Evolutionary conservation across 1,139 yeast genomes (phyloP).

Genomic region (Saccharomyces hybrid): DNA sequence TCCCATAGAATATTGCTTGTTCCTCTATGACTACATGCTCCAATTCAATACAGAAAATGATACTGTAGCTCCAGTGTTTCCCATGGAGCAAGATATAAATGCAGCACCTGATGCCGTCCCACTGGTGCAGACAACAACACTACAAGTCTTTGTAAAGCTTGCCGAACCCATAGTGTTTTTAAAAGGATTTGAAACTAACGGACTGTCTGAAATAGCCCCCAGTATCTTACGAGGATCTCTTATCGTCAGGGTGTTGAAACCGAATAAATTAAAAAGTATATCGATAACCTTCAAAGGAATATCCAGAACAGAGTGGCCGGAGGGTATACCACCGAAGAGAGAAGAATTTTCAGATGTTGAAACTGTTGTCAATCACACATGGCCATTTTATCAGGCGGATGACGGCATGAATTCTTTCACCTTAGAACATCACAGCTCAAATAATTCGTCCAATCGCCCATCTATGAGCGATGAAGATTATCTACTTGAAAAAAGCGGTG

Average conservation of each 20-base stretch:
- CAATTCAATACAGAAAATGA: background rate
- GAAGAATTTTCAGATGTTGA: conserved; percentile 52
- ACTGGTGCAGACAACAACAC: conserved; percentile 29
- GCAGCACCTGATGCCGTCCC: conserved; percentile 29
- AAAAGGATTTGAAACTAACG: conserved; percentile 75
- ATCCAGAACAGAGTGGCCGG: conserved; percentile 92
- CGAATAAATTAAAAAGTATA: conserved; percentile 67
- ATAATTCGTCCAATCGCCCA: conserved; percentile 11
- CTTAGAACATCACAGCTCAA: background rate
- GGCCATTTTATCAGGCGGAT: conserved; percentile 69
- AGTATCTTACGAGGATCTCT: conserved; percentile 78
- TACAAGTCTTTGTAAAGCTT: conserved; percentile 35
- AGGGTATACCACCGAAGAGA: conserved; percentile 86
- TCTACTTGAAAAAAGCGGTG: conserved; percentile 17
- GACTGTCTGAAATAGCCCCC: conserved; percentile 40
- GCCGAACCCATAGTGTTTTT: conserved; percentile 78
- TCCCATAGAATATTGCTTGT: background rate
- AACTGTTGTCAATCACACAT: conserved; percentile 66
- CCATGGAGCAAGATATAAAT: conserved; percentile 30
- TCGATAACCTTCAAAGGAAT: conserved; percentile 58
- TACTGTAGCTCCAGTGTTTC: conserved; percentile 24
- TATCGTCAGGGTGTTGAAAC: conserved; percentile 59
- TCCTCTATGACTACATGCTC: background rate
- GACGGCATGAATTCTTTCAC: conserved; percentile 4
- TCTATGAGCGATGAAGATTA: conserved; percentile 13